Percentiles rank a stretch among this genome's conserved stretches.
Conservation (phyloP, 2,329 filamentous ascomycete genomes). For the Fusarium compactum region DNA sequence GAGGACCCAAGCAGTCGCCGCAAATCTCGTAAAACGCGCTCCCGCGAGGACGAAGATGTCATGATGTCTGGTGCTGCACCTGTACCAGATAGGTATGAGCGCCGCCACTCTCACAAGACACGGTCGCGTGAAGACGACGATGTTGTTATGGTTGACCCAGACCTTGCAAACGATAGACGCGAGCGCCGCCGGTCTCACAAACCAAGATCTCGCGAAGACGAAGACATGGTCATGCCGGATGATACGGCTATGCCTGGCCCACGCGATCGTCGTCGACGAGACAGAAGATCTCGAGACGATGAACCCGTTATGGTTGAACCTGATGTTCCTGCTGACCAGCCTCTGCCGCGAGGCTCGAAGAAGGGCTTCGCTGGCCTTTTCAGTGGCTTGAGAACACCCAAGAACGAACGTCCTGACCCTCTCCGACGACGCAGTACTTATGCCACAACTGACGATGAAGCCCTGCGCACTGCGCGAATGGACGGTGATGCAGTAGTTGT, state of each 20-base stretch:
- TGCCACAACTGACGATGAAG: conserved; percentile 64
- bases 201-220: conserved; percentile 43
- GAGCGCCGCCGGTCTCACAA: conserved; percentile 61
- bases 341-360: conserved; percentile 57
- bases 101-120: conserved; percentile 59
- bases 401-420: conserved; percentile 54
- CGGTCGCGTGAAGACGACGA: conserved; percentile 54
- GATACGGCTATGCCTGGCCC: conserved; percentile 49
- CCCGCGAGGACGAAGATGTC: conserved; percentile 57
- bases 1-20: conserved; percentile 57
- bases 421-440: conserved; percentile 63
- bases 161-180: conserved; percentile 48
- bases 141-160: conserved; percentile 62
- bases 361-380: conserved; percentile 72
- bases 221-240: conserved; percentile 64
- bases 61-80: conserved; percentile 61
- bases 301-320: conserved; percentile 56
- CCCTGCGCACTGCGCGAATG: conserved; percentile 58
- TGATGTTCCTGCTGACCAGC: conserved; percentile 49
- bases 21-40: conserved; percentile 56
- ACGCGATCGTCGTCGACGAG: conserved; percentile 52
- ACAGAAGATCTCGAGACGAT: conserved; percentile 54
- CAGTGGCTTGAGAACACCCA: conserved; percentile 66
- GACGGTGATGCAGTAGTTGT: conserved; percentile 62
- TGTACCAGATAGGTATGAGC: conserved; percentile 48